Conservation (phyloP, 2,329 filamentous ascomycete genomes). For the Pyrenochaeta sp. region DNA sequence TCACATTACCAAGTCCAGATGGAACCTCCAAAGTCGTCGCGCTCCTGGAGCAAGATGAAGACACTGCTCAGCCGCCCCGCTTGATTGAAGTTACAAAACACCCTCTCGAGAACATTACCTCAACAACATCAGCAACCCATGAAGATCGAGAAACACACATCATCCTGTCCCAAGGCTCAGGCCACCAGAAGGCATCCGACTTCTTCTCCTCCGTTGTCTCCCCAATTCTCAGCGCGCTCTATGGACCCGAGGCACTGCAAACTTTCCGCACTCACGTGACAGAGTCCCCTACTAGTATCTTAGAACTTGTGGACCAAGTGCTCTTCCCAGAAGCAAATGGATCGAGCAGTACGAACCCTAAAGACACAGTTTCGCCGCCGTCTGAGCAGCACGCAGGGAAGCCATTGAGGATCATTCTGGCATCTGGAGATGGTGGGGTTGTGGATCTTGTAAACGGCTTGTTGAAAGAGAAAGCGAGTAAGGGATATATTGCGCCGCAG, state of each 20-base stretch:
- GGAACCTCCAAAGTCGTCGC: slow-evolving; percentile 10
- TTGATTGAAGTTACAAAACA: slow-evolving; percentile 29
- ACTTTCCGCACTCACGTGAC: slow-evolving; percentile 69
- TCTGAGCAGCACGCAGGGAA: slow-evolving; percentile 40
- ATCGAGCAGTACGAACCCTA: background rate
- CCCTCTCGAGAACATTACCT: slow-evolving; percentile 11
- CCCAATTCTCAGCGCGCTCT: slow-evolving; percentile 54
- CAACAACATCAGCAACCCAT: background rate
- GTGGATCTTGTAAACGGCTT: slow-evolving; percentile 82
- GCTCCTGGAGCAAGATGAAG: slow-evolving; percentile 18
- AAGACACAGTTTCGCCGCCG: background rate
- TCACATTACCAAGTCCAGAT: slow-evolving; percentile 12
- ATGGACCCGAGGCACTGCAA: slow-evolving; percentile 34
- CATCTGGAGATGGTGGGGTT: slow-evolving; percentile 88
- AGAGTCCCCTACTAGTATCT: slow-evolving; percentile 68
- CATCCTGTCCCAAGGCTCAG: slow-evolving; percentile 57
- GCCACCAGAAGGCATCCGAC: slow-evolving; percentile 49
- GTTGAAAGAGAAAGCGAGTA: slow-evolving; percentile 37
- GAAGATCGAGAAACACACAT: slow-evolving; percentile 49
- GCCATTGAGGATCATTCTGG: slow-evolving; percentile 68
- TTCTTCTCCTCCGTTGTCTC: slow-evolving; percentile 52
- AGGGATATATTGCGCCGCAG: slow-evolving; percentile 58
- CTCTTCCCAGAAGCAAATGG: slow-evolving; percentile 60
- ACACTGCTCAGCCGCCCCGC: slow-evolving; percentile 22
- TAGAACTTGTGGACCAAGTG: slow-evolving; percentile 64